Percentiles rank a stretch among this genome's conserved stretches.
These are phyloP conservation scores for Penicillium coprophilum DNA, from an alignment of 495 filamentous ascomycete species.

Conservation along the genomic window DNA sequence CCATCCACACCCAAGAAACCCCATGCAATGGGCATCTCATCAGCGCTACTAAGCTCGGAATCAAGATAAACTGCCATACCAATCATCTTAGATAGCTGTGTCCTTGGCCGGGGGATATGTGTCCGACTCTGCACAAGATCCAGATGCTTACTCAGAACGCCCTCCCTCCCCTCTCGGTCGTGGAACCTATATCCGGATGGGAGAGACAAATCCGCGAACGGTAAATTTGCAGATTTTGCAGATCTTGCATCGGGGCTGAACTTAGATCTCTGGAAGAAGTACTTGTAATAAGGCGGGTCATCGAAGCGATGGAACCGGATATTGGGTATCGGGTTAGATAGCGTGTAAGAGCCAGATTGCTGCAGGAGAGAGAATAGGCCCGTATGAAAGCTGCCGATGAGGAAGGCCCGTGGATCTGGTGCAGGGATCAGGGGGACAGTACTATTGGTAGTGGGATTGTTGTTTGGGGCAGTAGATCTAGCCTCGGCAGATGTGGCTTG, in stretches of 20 bases:
- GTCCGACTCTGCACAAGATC: conserved; percentile 42
- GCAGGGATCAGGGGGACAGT: conserved; percentile 26
- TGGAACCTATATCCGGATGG: conserved; percentile 35
- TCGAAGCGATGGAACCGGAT: conserved; percentile 38
- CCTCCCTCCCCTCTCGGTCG: conserved; percentile 22
- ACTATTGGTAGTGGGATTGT: neutral
- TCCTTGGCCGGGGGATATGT: conserved; percentile 35
- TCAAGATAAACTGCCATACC: conserved; percentile 38
- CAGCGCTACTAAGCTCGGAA: neutral
- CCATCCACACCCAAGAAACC: conserved; percentile 50
- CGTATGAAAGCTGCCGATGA: conserved; percentile 38
- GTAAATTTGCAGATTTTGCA: neutral
- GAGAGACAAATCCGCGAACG: conserved; percentile 14
- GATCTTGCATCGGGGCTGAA: conserved; percentile 14
- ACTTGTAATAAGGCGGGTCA: conserved; percentile 37
- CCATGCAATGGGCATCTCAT: conserved; percentile 44
- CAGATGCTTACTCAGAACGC: conserved; percentile 31
- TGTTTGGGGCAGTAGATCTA: conserved; percentile 6
- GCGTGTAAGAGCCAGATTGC: conserved; percentile 15
- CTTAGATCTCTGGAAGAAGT: conserved; percentile 25
- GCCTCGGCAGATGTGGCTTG: conserved; percentile 7
- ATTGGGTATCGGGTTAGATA: conserved; percentile 14
- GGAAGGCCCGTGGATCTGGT: conserved; percentile 33
- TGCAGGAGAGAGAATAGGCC: conserved; percentile 29
- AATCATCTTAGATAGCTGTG: conserved; percentile 32